These are phyloP conservation scores for Cladorrhinum samala DNA, from an alignment of 495 filamentous ascomycete species.

Conservation along the genomic window DNA sequence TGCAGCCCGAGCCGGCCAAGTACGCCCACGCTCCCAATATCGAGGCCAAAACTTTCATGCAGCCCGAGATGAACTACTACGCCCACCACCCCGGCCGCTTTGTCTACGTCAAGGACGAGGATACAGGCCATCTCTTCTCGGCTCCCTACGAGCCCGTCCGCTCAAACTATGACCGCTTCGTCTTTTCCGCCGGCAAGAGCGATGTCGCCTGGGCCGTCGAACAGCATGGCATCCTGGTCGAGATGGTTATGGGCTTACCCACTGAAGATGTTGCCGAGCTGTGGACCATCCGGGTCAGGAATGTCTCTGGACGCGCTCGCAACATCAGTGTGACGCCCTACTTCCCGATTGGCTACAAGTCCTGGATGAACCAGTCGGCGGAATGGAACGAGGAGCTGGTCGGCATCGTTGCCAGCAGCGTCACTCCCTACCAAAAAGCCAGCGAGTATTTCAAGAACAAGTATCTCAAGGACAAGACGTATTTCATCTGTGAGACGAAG, in stretches of 20 bases:
- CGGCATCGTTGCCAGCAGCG: slow-evolving; percentile 43
- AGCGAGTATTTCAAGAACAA: slow-evolving; percentile 53
- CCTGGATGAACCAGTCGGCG: slow-evolving; percentile 55
- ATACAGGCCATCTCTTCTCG: slow-evolving; percentile 46
- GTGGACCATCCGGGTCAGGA: slow-evolving; percentile 49
- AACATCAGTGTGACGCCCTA: slow-evolving; percentile 49
- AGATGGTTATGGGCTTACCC: slow-evolving; percentile 47
- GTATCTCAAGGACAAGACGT: slow-evolving; percentile 51
- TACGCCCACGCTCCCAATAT: slow-evolving; percentile 51
- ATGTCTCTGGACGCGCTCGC: slow-evolving; percentile 38
- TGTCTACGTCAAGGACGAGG: slow-evolving; percentile 54
- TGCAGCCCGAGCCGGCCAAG: slow-evolving; percentile 55
- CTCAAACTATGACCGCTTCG: slow-evolving; percentile 39
- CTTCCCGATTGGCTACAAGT: slow-evolving; percentile 54
- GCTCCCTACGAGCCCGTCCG: slow-evolving; percentile 53
- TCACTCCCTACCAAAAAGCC: slow-evolving; percentile 52
- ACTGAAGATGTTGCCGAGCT: slow-evolving; percentile 50
- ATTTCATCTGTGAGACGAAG: slow-evolving; percentile 47
- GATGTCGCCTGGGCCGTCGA: slow-evolving; percentile 50
- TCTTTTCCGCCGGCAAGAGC: slow-evolving; percentile 51
- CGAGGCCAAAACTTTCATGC: slow-evolving; percentile 55
- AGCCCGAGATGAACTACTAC: slow-evolving; percentile 54
- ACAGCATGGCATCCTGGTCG: slow-evolving; percentile 42
- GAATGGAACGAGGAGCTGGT: slow-evolving; percentile 43
- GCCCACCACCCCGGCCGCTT: slow-evolving; percentile 53